phyloP scores from a whole-genome alignment of 1,284 basidiomycete species.

The Flammula alnicola region DNA sequence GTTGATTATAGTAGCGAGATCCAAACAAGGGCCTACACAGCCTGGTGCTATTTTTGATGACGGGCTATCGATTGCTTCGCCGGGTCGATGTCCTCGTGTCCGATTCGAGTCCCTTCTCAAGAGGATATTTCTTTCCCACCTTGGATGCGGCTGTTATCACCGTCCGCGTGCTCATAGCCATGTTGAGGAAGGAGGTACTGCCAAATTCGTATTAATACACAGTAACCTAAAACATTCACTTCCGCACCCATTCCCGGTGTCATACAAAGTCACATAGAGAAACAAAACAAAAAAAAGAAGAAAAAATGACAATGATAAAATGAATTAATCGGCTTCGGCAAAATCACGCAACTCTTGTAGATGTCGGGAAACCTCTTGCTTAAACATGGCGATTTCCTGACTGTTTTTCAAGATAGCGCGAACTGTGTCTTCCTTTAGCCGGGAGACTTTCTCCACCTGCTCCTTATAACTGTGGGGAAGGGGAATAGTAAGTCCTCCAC shows the following conservation, averaged over 20 bases:
- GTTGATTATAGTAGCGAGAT: constrained; percentile 12
- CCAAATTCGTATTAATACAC: no score
- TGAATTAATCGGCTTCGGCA: constrained; percentile 55
- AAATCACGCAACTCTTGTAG: constrained; percentile 68
- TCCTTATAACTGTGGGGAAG: constrained; percentile 63
- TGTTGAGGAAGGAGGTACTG: no score
- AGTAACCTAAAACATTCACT: no score
- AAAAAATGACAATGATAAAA: constrained; percentile 9
- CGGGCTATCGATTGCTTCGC: constrained; percentile 6
- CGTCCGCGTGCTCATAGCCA: constrained; percentile 5
- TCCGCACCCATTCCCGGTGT: no score
- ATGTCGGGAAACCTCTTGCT: constrained; percentile 72
- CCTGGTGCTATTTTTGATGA: constrained; percentile 16
- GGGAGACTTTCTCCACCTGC: constrained; percentile 72
- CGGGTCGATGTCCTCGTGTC: constrained; percentile 6
- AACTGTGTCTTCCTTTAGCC: constrained; percentile 75
- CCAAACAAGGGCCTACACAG: constrained; percentile 21
- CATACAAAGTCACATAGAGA: constrained; percentile 13
- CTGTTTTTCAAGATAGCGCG: constrained; percentile 82
- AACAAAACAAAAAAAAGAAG: constrained; percentile 10
- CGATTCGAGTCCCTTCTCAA: constrained; percentile 12
- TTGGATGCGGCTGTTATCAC: constrained; percentile 5
- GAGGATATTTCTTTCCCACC: constrained; percentile 9
- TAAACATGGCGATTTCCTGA: constrained; percentile 78
- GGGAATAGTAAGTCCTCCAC: constrained; percentile 10